Conservation (phyloP, 2,329 filamentous ascomycete species). For the Truncatella angustata region DNA sequence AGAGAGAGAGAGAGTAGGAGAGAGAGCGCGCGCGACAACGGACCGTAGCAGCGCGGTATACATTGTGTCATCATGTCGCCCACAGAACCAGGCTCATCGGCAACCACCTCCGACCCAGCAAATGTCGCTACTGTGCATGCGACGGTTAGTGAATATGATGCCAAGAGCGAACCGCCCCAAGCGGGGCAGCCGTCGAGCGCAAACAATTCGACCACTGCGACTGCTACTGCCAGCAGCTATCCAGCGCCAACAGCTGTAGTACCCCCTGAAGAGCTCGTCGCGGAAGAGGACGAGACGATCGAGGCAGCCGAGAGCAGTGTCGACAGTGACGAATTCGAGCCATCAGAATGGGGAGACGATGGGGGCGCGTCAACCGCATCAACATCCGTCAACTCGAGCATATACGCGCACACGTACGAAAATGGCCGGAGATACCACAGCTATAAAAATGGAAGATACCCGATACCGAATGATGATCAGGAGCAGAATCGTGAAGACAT, state of each 20-base stretch:
- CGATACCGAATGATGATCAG: conserved; percentile 40
- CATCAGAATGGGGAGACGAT: conserved; percentile 17
- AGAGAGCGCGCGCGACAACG: background rate
- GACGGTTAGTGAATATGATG: conserved; percentile 1
- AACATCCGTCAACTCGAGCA: conserved; percentile 31
- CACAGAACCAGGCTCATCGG: background rate
- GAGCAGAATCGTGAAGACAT: conserved; percentile 41
- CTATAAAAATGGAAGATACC: conserved; percentile 36
- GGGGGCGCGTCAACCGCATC: conserved; percentile 14
- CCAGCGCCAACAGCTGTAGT: background rate
- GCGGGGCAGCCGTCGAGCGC: conserved; percentile 7
- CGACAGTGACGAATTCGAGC: conserved; percentile 18
- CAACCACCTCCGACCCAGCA: background rate
- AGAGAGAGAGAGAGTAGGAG: too few species aligned
- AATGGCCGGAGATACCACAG: conserved; percentile 41
- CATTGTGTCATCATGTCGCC: background rate
- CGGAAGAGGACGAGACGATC: conserved; percentile 8
- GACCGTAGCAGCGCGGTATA: background rate
- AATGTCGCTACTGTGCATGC: background rate
- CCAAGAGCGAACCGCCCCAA: conserved; percentile 4
- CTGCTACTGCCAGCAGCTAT: background rate
- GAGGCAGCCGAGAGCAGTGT: conserved; percentile 8
- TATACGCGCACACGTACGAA: conserved; percentile 40
- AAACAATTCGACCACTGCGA: background rate
- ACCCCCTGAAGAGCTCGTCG: background rate